phyloP scores from a whole-genome alignment of 73 alveolate genomes.

The Strombidium stylifer region DNA sequence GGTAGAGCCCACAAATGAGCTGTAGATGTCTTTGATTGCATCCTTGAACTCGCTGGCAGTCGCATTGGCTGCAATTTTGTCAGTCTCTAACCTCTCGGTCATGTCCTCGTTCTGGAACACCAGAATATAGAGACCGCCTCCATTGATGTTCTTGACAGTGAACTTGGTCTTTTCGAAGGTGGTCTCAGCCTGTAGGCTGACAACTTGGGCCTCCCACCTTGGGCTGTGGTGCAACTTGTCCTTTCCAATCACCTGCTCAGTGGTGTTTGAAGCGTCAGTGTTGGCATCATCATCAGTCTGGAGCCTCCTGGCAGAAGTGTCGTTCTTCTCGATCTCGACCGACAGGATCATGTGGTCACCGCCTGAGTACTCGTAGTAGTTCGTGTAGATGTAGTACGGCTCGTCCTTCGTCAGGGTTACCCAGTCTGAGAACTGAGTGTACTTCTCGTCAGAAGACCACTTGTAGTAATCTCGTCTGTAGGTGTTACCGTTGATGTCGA shows the following conservation, averaged over 20 bases:
- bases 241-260: conserved; percentile 5
- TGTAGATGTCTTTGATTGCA: not conserved
- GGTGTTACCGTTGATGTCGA: not conserved
- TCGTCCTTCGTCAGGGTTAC: not conserved
- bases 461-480: not conserved
- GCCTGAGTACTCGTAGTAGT: conserved; percentile 1
- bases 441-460: not conserved
- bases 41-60: not conserved
- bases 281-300: not conserved
- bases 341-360: conserved; percentile 8
- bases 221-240: no score
- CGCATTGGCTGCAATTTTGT: not conserved
- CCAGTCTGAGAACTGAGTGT: not conserved
- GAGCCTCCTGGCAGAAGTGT: conserved; percentile 2
- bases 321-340: conserved; percentile 2
- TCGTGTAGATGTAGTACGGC: conserved; percentile 13
- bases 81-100: not conserved
- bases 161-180: no score
- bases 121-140: not conserved
- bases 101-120: not conserved
- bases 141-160: not conserved
- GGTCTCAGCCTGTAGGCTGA: no score
- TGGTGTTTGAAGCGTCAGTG: not conserved
- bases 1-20: not conserved
- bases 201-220: no score